Percentiles rank a stretch among this genome's conserved stretches.
These are phyloP conservation scores for Umbelopsis isabellina DNA, from an alignment of 192 early-diverging fungal genomes.

Conservation along the genomic window DNA sequence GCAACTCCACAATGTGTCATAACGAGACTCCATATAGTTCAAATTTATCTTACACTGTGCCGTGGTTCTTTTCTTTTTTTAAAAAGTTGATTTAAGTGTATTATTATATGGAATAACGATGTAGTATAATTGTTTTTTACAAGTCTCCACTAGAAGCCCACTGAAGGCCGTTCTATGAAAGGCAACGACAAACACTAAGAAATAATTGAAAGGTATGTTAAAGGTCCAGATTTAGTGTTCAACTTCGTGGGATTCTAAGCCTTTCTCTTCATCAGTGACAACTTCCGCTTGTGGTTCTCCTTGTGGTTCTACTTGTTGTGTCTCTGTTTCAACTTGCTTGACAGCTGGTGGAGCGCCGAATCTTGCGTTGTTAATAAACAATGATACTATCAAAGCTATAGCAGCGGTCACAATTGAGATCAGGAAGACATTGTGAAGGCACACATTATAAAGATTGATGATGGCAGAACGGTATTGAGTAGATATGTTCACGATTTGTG, in stretches of 20 bases:
- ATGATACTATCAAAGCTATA: constrained; percentile 18
- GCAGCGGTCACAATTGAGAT: constrained; percentile 17
- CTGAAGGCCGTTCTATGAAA: no score
- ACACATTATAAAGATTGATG: constrained; percentile 22
- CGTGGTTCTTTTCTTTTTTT: no score
- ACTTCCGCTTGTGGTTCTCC: neutral
- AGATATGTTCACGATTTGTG: constrained; percentile 14
- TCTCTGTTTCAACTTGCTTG: neutral
- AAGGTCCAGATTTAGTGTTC: neutral
- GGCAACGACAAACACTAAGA: neutral
- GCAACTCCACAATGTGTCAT: no score
- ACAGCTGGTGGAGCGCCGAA: constrained; percentile 17
- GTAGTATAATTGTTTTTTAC: no score
- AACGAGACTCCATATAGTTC: no score
- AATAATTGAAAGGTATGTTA: neutral
- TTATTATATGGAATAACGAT: no score
- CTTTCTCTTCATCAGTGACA: neutral
- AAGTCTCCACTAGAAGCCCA: no score
- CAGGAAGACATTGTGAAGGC: constrained; percentile 31
- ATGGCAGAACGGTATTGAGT: constrained; percentile 8
- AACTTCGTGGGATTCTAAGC: neutral
- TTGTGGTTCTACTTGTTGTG: neutral
- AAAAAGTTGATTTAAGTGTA: no score
- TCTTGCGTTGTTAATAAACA: constrained; percentile 27
- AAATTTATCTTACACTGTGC: no score